Conservation (phyloP, 2,329 filamentous ascomycete genomes). For the Graphiopsis chlorocephala region DNA sequence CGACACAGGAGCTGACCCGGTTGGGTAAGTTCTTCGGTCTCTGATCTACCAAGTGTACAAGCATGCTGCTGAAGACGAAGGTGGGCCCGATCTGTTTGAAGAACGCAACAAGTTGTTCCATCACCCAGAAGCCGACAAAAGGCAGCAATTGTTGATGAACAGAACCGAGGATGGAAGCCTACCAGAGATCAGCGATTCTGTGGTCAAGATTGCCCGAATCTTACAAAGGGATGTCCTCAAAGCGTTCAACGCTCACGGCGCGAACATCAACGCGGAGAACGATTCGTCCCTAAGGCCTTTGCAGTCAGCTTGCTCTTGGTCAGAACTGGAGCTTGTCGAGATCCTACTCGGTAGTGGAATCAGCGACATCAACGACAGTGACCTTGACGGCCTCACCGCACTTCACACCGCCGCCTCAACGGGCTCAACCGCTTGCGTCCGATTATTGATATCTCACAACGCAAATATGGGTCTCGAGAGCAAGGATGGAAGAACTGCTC, state of each 20-base stretch:
- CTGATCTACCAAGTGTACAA: slow-evolving; percentile 20
- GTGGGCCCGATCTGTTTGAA: slow-evolving; percentile 17
- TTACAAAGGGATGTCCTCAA: slow-evolving; percentile 3
- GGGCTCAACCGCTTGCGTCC: slow-evolving; percentile 19
- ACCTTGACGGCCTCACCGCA: slow-evolving; percentile 16
- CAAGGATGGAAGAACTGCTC: not conserved
- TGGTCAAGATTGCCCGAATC: not conserved
- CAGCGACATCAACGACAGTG: slow-evolving; percentile 20
- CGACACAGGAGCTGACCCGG: not conserved
- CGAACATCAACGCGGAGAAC: slow-evolving; percentile 22
- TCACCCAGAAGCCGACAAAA: slow-evolving; percentile 18
- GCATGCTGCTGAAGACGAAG: slow-evolving; percentile 15
- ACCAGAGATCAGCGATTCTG: slow-evolving; percentile 14
- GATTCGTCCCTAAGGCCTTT: slow-evolving; percentile 19
- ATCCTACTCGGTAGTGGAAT: slow-evolving; percentile 15
- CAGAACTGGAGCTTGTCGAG: slow-evolving; percentile 14
- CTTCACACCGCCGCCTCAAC: slow-evolving; percentile 17
- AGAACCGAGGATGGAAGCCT: slow-evolving; percentile 16
- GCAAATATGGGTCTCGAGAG: not conserved
- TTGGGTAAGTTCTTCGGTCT: slow-evolving; percentile 6
- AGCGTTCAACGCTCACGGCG: slow-evolving; percentile 15
- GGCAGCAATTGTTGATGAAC: not conserved
- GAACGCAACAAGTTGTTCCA: slow-evolving; percentile 20
- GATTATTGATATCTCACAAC: slow-evolving; percentile 18
- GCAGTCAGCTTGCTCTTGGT: slow-evolving; percentile 16